A percentile compares a stretch with the other conserved stretches of the same genome.
These are phyloP conservation scores for Conringia planisiliqua DNA, from an alignment of 345 rosid genomes.

Conservation along the genomic window DNA sequence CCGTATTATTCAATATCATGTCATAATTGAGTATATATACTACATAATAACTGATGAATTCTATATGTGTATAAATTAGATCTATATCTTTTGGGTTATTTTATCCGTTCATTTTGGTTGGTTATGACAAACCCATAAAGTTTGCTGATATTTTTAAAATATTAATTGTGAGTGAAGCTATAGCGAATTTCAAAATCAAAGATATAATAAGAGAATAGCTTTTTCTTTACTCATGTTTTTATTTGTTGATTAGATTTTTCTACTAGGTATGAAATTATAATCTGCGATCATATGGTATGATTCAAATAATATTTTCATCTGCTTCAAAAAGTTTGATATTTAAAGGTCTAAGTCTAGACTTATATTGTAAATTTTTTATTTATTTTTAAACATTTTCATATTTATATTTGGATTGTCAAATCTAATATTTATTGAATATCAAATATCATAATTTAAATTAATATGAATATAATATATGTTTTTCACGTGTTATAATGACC, in stretches of 20 bases:
- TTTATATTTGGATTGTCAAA: too few species aligned
- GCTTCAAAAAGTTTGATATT: too few species aligned
- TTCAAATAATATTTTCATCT: background rate
- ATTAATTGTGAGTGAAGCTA: background rate
- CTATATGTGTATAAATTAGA: background rate
- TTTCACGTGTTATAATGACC: too few species aligned
- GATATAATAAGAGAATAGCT: background rate
- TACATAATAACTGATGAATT: background rate
- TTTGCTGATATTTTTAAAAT: background rate
- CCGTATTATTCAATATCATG: conserved; percentile 6
- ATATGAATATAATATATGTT: too few species aligned
- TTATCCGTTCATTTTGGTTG: background rate
- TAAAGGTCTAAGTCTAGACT: too few species aligned
- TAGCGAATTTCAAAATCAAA: conserved; percentile 7
- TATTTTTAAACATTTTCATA: too few species aligned
- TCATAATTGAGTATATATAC: background rate
- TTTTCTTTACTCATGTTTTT: background rate
- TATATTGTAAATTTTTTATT: too few species aligned
- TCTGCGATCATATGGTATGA: background rate
- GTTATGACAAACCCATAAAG: background rate
- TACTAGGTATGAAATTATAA: background rate
- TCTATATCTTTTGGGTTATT: background rate
- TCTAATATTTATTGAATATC: too few species aligned
- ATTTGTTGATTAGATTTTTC: background rate
- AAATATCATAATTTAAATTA: too few species aligned